A percentile compares a stretch with the other conserved stretches of the same genome.
These are phyloP conservation scores for Tephrocybe sp. DNA, from an alignment of 768 basidiomycete genomes.

Conservation along the genomic window DNA sequence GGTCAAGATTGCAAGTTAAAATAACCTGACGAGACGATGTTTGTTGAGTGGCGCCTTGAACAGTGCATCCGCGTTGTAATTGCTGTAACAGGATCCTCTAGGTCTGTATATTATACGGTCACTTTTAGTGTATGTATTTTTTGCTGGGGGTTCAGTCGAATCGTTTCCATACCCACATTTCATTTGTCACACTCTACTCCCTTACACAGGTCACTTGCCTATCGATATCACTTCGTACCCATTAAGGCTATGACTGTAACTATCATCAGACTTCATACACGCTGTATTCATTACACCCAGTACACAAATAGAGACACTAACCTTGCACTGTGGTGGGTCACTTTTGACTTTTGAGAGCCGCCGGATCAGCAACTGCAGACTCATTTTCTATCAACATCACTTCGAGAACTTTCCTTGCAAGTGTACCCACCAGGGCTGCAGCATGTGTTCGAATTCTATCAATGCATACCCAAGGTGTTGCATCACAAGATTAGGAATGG, in stretches of 20 bases:
- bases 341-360: neutral
- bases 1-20: slow-evolving; percentile 10
- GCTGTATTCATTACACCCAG: neutral
- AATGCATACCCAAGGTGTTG: too few relatives aligned
- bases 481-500: too few relatives aligned
- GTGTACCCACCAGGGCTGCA: neutral
- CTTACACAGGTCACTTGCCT: too few relatives aligned
- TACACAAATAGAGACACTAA: slow-evolving; percentile 1
- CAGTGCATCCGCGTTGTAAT: neutral
- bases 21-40: slow-evolving; percentile 7
- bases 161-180: neutral
- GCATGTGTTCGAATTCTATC: neutral
- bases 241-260: slow-evolving; percentile 3
- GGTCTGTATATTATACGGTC: slow-evolving; percentile 12
- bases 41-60: slow-evolving; percentile 2
- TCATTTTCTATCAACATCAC: too few relatives aligned
- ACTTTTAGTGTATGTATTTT: slow-evolving; percentile 2
- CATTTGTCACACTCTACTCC: neutral
- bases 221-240: too few relatives aligned
- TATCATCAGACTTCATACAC: slow-evolving; percentile 1
- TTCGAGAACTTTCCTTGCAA: neutral
- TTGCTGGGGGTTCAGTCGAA: slow-evolving; percentile 5
- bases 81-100: neutral
- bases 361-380: neutral
- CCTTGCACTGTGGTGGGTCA: neutral